A percentile compares a stretch with the other conserved stretches of the same genome.
phyloP scores from a whole-genome alignment of 2,329 filamentous ascomycete species.

The Passalora sequoiae region DNA sequence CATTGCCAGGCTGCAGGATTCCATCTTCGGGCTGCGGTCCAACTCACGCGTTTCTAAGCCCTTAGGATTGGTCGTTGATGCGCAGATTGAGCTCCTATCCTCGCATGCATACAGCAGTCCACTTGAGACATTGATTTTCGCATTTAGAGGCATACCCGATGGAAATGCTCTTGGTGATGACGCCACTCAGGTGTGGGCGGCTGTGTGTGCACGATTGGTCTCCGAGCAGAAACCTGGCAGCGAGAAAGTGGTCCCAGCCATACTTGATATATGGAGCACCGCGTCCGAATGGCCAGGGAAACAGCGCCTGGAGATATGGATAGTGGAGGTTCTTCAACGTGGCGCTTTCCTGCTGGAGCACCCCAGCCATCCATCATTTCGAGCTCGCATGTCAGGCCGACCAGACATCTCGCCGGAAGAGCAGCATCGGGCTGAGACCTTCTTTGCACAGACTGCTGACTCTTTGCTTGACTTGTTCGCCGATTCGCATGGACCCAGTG shows the following conservation, averaged over 20 bases:
- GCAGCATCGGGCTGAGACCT: constrained; percentile 76
- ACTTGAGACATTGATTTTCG: constrained; percentile 28
- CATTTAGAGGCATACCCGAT: constrained; percentile 46
- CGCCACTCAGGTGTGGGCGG: constrained; percentile 82
- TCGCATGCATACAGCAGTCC: constrained; percentile 23
- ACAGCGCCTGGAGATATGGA: constrained; percentile 83
- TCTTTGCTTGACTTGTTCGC: constrained; percentile 81
- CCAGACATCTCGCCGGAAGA: constrained; percentile 67
- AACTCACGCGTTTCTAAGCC: constrained; percentile 37
- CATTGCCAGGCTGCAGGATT: constrained; percentile 74
- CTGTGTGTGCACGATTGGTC: constrained; percentile 76
- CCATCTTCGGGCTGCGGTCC: constrained; percentile 62
- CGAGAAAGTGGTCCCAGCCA: constrained; percentile 74
- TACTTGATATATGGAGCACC: constrained; percentile 81
- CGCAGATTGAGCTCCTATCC: constrained; percentile 25
- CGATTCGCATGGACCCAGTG: constrained; percentile 68
- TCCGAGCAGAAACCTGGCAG: constrained; percentile 68
- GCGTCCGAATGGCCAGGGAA: constrained; percentile 88
- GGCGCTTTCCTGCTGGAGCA: constrained; percentile 86
- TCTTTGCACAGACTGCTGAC: constrained; percentile 76
- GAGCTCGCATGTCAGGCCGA: constrained; percentile 64
- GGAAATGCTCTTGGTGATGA: constrained; percentile 59
- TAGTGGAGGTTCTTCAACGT: constrained; percentile 91
- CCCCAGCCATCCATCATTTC: constrained; percentile 67
- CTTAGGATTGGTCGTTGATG: constrained; percentile 27